Conservation (phyloP, 257 asterid genomes). For the Jacaranda mimosifolia region DNA sequence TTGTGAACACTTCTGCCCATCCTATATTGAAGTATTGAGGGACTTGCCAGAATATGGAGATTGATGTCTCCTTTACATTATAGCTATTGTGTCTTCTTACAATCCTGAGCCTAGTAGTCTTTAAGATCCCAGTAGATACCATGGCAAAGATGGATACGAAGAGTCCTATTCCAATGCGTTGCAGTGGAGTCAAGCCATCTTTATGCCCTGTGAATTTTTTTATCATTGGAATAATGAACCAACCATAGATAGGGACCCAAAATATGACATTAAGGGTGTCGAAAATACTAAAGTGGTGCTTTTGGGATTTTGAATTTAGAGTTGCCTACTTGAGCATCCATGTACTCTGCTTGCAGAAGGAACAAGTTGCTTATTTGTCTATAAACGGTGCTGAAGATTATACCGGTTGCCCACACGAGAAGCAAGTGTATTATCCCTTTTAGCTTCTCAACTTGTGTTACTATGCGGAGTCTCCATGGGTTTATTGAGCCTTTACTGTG, state of each 20-base stretch:
- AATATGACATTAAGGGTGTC: conserved; percentile 69
- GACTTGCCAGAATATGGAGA: too few relatives aligned
- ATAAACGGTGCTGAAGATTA: conserved; percentile 62
- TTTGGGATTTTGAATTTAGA: conserved; percentile 52
- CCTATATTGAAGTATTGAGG: not conserved
- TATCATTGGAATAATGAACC: conserved; percentile 45
- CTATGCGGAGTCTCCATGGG: conserved; percentile 59
- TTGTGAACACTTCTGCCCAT: conserved; percentile 65
- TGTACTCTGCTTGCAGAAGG: conserved; percentile 61
- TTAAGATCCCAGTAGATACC: conserved; percentile 52
- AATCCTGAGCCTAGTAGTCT: conserved; percentile 44
- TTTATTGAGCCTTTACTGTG: not conserved
- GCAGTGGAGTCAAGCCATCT: conserved; percentile 56
- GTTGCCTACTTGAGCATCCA: conserved; percentile 44
- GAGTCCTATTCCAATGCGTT: conserved; percentile 56
- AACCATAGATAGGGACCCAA: conserved; percentile 72
- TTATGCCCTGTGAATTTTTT: conserved; percentile 61
- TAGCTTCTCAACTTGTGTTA: conserved; percentile 75
- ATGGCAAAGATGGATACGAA: conserved; percentile 59
- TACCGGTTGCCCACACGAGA: conserved; percentile 78
- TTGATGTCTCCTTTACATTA: conserved; percentile 24
- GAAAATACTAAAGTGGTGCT: conserved; percentile 65
- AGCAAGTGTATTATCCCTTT: conserved; percentile 63
- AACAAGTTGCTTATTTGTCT: conserved; percentile 70
- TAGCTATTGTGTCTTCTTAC: conserved; percentile 50